phyloP scores from a whole-genome alignment of 1,284 basidiomycete species.

The Leccinum fuscescens region DNA sequence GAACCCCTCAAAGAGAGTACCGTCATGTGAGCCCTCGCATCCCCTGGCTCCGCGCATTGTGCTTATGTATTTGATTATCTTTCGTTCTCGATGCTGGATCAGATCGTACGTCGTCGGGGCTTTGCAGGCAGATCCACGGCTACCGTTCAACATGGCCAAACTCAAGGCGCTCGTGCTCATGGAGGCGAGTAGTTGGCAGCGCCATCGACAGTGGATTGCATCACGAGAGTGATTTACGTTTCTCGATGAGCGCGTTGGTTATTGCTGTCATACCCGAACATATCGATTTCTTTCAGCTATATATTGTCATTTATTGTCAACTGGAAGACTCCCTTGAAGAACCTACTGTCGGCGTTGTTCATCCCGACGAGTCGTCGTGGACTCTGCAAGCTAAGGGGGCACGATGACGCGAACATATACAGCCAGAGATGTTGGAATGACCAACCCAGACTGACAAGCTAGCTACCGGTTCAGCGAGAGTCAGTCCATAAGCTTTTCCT shows the following conservation, averaged over 20 bases:
- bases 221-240: conserved; percentile 19
- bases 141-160: conserved; percentile 39
- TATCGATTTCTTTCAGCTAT: not conserved
- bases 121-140: conserved; percentile 38
- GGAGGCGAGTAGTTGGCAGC: conserved; percentile 42
- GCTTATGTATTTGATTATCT: not conserved
- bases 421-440: no score
- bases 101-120: conserved; percentile 49
- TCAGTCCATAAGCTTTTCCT: no score
- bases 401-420: no score
- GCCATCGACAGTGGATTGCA: conserved; percentile 39
- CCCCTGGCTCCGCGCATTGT: not conserved
- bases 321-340: not conserved
- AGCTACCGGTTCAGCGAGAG: no score
- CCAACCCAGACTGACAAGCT: no score
- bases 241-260: not conserved
- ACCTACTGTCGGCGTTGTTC: not conserved
- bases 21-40: conserved; percentile 47
- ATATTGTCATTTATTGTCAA: not conserved
- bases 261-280: not conserved
- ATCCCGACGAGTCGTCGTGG: not conserved
- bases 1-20: conserved; percentile 52
- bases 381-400: not conserved
- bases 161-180: conserved; percentile 40
- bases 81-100: not conserved